Evolutionary conservation across 768 basidiomycete species (phyloP), one percentile per base, ranked within the genome.

Genomic region (Pleurotus tuoliensis): DNA sequence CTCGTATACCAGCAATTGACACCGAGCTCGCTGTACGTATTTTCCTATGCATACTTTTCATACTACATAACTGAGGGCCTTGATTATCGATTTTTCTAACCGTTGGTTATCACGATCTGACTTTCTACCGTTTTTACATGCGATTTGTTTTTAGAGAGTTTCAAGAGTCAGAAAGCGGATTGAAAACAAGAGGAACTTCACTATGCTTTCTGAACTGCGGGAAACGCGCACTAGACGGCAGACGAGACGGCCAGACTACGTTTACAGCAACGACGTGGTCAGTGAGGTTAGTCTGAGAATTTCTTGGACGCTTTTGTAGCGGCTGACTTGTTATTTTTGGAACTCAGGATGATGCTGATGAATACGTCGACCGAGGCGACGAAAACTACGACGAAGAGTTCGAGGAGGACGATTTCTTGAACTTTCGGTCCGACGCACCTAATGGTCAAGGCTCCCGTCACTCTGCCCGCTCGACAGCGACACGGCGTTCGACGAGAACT

Each of bases 241-340:
- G 70, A 84, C 86, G 2, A 80, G 81, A 43, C 84, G 82, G 60
- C 88, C 89, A 47, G 88, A 92, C 74, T 94, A 94, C 70, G 89
- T 89, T 51, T 91, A 92, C 69, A 77, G 80, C 64, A 81, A 86
- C 62, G 78, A 78, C 56, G 72, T 76, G 61, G 83, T 81, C 56
- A 87, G 84, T 62, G 90, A 88, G 71, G 87, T 76, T 76, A 73
- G 82, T 73, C 52, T 34, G 58, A 45, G 47, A 56, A 46, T 54
- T 54, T 53, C 56, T 18, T 40, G 56, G 44, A 51, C 51, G 58
- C 62, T 56, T 58, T 48, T 55, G 58, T 49, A 46, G 57, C 50
- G 52, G 56, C 70, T 68, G 58, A 69, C 63, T 47, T 18, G n/a
- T 59, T 66, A 65, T 72, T 66, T 71, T 68, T 72, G 66, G 67